Evolutionary conservation across 2,329 filamentous ascomycete species (phyloP).

Genomic region (Xylogone sp.): DNA sequence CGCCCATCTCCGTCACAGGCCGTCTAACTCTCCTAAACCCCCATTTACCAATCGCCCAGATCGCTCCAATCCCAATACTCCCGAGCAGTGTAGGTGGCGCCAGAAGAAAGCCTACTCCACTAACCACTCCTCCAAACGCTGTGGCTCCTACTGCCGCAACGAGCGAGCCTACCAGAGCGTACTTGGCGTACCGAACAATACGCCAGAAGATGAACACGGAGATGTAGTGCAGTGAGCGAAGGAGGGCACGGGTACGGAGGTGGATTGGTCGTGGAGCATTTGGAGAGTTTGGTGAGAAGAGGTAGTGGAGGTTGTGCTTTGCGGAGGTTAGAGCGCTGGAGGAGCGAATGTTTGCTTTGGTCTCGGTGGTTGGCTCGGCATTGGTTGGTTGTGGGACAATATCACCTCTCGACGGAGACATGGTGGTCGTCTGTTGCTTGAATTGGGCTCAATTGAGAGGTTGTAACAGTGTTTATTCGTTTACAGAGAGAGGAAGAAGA

Average conservation of each 20-base stretch:
- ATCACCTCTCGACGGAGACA: constrained; percentile 16
- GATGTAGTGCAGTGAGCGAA: constrained; percentile 24
- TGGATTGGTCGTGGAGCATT: constrained; percentile 18
- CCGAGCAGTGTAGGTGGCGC: constrained; percentile 24
- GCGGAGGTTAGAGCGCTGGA: constrained; percentile 21
- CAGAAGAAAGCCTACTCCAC: constrained; percentile 24
- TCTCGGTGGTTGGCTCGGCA: constrained; percentile 14
- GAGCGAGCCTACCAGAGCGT: constrained; percentile 22
- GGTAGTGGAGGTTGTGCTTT: constrained; percentile 24
- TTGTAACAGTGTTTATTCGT: background rate
- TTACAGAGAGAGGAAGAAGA: background rate
- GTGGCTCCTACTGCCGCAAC: constrained; percentile 24
- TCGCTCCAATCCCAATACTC: constrained; percentile 20
- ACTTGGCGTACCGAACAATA: constrained; percentile 28
- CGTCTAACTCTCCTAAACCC: constrained; percentile 24
- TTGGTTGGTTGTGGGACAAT: background rate
- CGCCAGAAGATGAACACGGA: constrained; percentile 29
- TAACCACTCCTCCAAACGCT: constrained; percentile 23
- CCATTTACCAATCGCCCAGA: constrained; percentile 28
- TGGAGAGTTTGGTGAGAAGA: constrained; percentile 21
- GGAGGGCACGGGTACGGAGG: constrained; percentile 26
- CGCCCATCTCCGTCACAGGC: constrained; percentile 5
- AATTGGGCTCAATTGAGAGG: background rate
- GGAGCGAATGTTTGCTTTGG: constrained; percentile 21
- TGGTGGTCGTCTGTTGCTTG: constrained; percentile 2